Evolutionary conservation across 306 rosid species (phyloP), one percentile per base, ranked within the genome.

Genomic region (Gynostemma pentaphyllum): DNA sequence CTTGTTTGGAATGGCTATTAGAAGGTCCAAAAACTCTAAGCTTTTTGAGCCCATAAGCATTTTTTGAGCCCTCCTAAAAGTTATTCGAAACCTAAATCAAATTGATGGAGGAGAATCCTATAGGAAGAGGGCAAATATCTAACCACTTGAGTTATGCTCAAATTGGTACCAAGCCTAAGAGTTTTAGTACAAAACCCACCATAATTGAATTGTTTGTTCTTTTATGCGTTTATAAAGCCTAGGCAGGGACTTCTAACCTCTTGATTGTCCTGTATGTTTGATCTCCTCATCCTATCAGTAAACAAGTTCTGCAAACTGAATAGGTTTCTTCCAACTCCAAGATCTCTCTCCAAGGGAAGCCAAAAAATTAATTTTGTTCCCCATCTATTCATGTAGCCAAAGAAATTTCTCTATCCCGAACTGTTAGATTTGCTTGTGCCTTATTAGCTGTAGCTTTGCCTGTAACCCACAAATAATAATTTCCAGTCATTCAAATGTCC

Each of bases 381-480:
- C 22, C 45, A 48, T 49, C 62, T 21, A 26, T 52, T 74, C 78
- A 74, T 36, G 60, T 28, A 39, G 77, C 62, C 5, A 75, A 41
- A 16, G 73, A 76, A 70, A 75, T 41, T 59, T 75, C 83, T 76
- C 64, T 62, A 67, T 71, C 68, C 34, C 66, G 72, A 4, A 86
- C 76, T 4, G 78, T 54, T 62, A 50, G 72, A 62, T 70, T 81
- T 2, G 46, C 69, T 70, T 76, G 79, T 52, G 83, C 10, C 70
- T 72, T n/a, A n/a, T n/a, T 76, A 40, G 80, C 63, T 32, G 26
- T 70, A 36, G 76, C 64, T 75, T 76, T 90, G 8, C 84, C 95
- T 87, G 87, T 45, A 21, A 68, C 66, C 64, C 61, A 73, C 27
- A 34, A 53, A 21, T 12, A 36, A 47, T 13, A 63, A 45, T 28